phyloP scores from a whole-genome alignment of 2,329 filamentous ascomycete species.

The Aureobasidium namibiae region DNA sequence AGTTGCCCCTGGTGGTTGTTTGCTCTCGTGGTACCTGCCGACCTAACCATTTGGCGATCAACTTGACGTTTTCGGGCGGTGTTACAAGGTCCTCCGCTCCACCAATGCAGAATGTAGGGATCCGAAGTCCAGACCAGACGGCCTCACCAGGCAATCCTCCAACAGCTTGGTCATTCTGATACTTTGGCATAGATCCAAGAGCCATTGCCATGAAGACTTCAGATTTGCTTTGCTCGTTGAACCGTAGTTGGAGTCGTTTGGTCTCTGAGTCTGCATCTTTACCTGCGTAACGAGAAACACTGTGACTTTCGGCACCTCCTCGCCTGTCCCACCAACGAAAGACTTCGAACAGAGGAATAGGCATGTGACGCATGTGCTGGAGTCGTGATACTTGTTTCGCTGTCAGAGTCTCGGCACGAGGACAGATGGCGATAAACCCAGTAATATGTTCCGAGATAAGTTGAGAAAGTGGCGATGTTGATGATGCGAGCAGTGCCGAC shows the following conservation, averaged over 20 bases:
- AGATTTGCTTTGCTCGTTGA: slow-evolving; percentile 76
- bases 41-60: slow-evolving; percentile 46
- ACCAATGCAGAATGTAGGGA: slow-evolving; percentile 71
- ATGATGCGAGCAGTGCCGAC: slow-evolving; percentile 61
- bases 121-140: slow-evolving; percentile 62
- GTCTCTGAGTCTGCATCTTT: slow-evolving; percentile 56
- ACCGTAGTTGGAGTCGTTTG: slow-evolving; percentile 59
- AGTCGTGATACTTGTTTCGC: slow-evolving; percentile 35
- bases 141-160: slow-evolving; percentile 62
- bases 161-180: slow-evolving; percentile 42
- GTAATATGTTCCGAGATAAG: slow-evolving; percentile 56
- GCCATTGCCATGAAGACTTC: slow-evolving; percentile 77
- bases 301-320: slow-evolving; percentile 69
- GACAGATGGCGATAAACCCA: slow-evolving; percentile 75
- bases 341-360: slow-evolving; percentile 63
- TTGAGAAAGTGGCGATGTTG: slow-evolving; percentile 44
- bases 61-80: slow-evolving; percentile 60
- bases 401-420: slow-evolving; percentile 52
- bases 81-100: slow-evolving; percentile 72
- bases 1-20: background rate
- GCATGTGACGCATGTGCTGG: slow-evolving; percentile 57
- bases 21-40: background rate
- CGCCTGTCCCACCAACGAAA: slow-evolving; percentile 71
- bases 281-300: slow-evolving; percentile 71
- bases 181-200: slow-evolving; percentile 58